Evolutionary conservation across 805 yeast species (phyloP), one percentile per base, ranked within the genome.

Genomic region (Priceomyces fermenticarens): DNA sequence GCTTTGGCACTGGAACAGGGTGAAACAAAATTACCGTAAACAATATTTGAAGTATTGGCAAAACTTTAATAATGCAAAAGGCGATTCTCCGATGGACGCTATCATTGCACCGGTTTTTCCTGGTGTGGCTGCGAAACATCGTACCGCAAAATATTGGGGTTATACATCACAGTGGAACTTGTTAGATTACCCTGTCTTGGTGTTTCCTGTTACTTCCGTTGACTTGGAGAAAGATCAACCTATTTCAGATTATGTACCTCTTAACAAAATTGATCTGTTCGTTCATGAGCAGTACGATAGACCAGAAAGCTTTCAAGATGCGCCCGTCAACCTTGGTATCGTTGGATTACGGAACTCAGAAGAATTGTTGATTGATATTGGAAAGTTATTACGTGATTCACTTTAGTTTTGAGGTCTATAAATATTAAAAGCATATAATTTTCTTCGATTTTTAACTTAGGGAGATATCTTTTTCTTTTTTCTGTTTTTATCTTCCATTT

Each of bases 271-370:
- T 2, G 85, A 80, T 38, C 52, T 58, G 32, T 57, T 60, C 23
- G 54, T 67, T 38, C 80, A 78, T 58, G 41, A 45, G 27, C 58
- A 55, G 41, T 52, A 63, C 59, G 72, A 78, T 47, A 20, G 25
- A 5, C 73, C 83, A 0, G 72, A 62, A 38, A 72, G 73, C 45
- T 66, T 72, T 55, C 70, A 78, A 47, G 83, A 81, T 4, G 77
- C 81, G 40, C 82, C 88, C 0, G 81, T 79, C 9, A 77, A 81
- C 12, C 60, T 84, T n/a, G 88, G 83, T 57, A 62, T 84, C 23
- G 78, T 82, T 3, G 80, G 84, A 12, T 67, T 70, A 42, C 68
- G 77, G 39, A 65, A 72, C 14, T 75, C 80, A 49, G 90, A 83
- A 50, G 89, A 83, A 52, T 5, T 20, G 25, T 20, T 20, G 8